Percentiles rank a stretch among this genome's conserved stretches.
Evolutionary conservation across 164 flowering plant species (phyloP).

Genomic region (Magnolia sinica): DNA sequence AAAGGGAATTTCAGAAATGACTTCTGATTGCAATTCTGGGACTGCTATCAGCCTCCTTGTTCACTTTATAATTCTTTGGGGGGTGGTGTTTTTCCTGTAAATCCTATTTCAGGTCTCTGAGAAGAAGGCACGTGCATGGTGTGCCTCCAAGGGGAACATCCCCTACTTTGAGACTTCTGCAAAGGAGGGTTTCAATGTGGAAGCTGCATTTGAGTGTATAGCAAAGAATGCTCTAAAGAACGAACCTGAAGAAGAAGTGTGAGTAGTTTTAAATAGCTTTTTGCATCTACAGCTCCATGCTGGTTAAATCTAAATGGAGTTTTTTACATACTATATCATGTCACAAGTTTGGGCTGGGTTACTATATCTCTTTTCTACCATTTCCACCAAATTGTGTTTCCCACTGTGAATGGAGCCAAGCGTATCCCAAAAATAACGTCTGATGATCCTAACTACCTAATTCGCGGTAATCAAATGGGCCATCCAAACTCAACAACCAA

Average conservation of each 20-base stretch:
- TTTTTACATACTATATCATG: too few species aligned
- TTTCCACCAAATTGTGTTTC: too few species aligned
- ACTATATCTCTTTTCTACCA: too few species aligned
- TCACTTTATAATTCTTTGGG: background rate
- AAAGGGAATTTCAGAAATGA: too few species aligned
- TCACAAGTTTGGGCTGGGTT: too few species aligned
- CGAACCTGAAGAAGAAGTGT: constrained; percentile 88
- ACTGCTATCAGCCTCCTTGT: background rate
- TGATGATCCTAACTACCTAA: too few species aligned
- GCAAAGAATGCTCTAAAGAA: constrained; percentile 84
- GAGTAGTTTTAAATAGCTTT: constrained; percentile 23
- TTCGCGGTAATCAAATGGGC: too few species aligned
- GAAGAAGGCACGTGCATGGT: constrained; percentile 92
- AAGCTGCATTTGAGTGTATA: constrained; percentile 81
- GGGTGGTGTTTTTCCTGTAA: background rate
- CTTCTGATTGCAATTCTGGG: background rate
- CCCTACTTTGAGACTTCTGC: constrained; percentile 96
- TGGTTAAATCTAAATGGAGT: too few species aligned
- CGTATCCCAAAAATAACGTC: too few species aligned
- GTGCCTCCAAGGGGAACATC: constrained; percentile 80
- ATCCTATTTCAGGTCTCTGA: constrained; percentile 62
- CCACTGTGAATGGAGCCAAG: too few species aligned
- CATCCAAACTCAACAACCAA: too few species aligned
- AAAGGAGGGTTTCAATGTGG: constrained; percentile 87
- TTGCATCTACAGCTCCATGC: too few species aligned